Base-by-base conservation (phyloP, 768 basidiomycete genomes). In the Pleurotus salmoneostramineus region DNA sequence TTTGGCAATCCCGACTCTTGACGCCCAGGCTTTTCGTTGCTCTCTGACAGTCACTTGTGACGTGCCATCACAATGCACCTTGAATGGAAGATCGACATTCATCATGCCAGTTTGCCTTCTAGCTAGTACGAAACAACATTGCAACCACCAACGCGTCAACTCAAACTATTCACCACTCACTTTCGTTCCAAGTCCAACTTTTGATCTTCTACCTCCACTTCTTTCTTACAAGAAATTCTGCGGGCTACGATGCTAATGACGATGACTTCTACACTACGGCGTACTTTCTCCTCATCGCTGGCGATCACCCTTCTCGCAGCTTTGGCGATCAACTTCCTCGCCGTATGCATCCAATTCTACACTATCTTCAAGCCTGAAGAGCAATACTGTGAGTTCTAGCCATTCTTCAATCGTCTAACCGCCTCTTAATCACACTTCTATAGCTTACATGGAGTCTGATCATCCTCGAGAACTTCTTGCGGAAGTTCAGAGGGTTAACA, bases 391-490 rank as follows among this genome's bases (percentile, higher is more conserved):
- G 14, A 43, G 52, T 32, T 10, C 36, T 11, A 27, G 21, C 17
- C 15, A 2, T 21, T 43, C 32, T 15, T 17, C 7, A 27, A 3
- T 10, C 43, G 8, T 5, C 14, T 27, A 1, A 4, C 8, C 52
- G 12, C 11, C 10, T 37, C 14, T 2, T 43, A 3, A 55, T 33
- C 17, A 14, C 14, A 27, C 17, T 43, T 10, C 21, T 35, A 31
- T 17, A 62, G 61, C 58, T 11, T 59, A 60, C 44, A n/a, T 52
- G 15, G 59, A 59, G 32, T 46, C 4, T 34, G 61, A 60, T 45
- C 54, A 40, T 42, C 61, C 61, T 21, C 61, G 61, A 10, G 61
- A 62, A 56, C 61, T 62, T 10, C 61, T 59, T 31, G 17, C 34
- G 6, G 48, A 60, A 50, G 55, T 62, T 50, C 61, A 46, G 32